Evolutionary conservation across 2,329 filamentous ascomycete genomes (phyloP), one percentile per base, ranked within the genome.

Genomic region (Aspergillus caelatus): DNA sequence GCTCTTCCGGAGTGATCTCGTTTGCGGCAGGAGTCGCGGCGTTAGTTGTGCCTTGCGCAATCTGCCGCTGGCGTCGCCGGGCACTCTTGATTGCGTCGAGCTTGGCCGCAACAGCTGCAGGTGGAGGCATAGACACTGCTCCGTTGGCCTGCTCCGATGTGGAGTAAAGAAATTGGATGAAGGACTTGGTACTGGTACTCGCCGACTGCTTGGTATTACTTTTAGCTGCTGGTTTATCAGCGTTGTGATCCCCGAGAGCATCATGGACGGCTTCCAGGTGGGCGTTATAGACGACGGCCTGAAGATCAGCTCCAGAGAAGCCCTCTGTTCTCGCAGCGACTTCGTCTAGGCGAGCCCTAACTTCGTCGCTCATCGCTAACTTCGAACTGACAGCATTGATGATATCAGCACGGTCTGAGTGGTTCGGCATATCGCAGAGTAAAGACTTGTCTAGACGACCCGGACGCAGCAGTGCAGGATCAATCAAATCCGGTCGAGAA

Each of bases 181-280:
- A 94, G 66, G 74, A 76, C 62, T 75, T 78, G 68, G 62, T 78
- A 73, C 67, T 75, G 74, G 58, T 78, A 75, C 66, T 63, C 56
- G 72, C 58, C 5, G 79, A 72, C 26, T 68, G 65, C 54, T 74
- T 77, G 8, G 69, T 65, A 10, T 66, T 68, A 30, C 72, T 70
- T 39, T 71, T 78, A 67, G 46, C 70, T 65, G 53, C 70, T 55
- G 63, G 55, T 64, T 85, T 82, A 34, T 88, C 82, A 10, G 67
- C 67, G 0, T 72, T 70, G 36, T 69, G 72, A 71, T 89, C 87
- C 60, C 88, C 90, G 0, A 99, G 86, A 2, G 96, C 89, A 69
- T 97, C 94, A 75, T 99, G 95, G 67, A 99, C 97, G 32, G 95
- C 95, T 80, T 98, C 94, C 7, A 99, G 85, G 76, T 99, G 95